phyloP scores from a whole-genome alignment of 139 green algal species.

The Chlamydomonas incerta region DNA sequence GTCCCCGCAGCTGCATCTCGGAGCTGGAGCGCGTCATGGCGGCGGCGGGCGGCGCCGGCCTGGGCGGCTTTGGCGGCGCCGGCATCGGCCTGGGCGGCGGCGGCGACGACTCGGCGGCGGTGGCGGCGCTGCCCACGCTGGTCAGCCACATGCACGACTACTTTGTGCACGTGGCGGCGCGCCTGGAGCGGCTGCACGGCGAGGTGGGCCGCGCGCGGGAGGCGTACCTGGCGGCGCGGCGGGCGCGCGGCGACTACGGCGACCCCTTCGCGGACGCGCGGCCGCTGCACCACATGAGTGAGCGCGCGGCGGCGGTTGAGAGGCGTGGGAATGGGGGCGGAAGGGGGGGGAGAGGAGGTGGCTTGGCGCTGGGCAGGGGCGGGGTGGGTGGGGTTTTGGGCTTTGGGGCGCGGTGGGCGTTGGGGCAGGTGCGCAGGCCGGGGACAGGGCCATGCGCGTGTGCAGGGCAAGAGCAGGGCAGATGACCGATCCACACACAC shows the following conservation, averaged over 20 bases:
- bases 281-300: conserved; percentile 15
- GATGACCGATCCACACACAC: too few relatives aligned
- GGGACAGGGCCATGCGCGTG: too few relatives aligned
- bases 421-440: too few relatives aligned
- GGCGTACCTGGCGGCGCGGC: conserved; percentile 32
- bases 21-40: conserved; percentile 56
- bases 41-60: neutral
- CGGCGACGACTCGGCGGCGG: neutral
- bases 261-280: conserved; percentile 47
- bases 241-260: conserved; percentile 31
- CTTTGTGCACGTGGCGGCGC: conserved; percentile 62
- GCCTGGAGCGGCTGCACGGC: conserved; percentile 55
- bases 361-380: too few relatives aligned
- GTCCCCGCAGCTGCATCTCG: conserved; percentile 6
- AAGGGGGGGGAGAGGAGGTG: too few relatives aligned
- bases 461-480: too few relatives aligned
- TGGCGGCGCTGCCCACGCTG: conserved; percentile 45
- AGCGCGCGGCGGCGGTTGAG: too few relatives aligned
- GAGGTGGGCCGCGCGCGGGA: conserved; percentile 39
- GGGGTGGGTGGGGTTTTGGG: too few relatives aligned
- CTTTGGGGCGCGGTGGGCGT: too few relatives aligned
- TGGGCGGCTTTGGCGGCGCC: neutral
- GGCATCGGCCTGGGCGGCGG: conserved; percentile 2
- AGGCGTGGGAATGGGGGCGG: too few relatives aligned
- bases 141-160: conserved; percentile 63